Evolutionary conservation across 441 rosid genomes (phyloP), one percentile per base, ranked within the genome.

Genomic region (Arabidopsis hybrid): DNA sequence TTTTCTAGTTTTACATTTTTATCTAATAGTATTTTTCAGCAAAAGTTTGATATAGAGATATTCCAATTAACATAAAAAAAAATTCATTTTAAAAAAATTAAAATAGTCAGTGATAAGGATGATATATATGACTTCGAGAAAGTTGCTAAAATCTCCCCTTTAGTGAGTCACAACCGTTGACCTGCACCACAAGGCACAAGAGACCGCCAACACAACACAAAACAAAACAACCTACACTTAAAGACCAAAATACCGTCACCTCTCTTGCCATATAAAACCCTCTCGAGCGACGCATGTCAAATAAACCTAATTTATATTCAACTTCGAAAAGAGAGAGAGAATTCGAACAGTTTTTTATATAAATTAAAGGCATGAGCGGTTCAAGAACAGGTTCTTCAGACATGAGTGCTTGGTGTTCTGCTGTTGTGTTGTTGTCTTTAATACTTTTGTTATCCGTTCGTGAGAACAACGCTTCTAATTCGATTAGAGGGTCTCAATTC

Each of bases 401-500:
- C 46, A 77, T 83, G 10, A 86, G 84, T 3, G 85, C 93, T 1
- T 85, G 92, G 91, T 91, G 87, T 87, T 88, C 86, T 39, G 91
- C 93, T 9, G 36, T 87, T 12, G 63, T 81, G 40, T 51, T 94
- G 10, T 60, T 91, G 52, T 83, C 86, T 5, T 74, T 94, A 2
- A 88, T 91, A 56, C 60, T 94, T 42, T 18, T 91, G 75, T 79
- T 82, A 16, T 88, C 96, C 1, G 69, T 83, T 6, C 79, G 85
- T 36, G 90, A 79, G 69, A 79, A 51, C 67, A 68, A 67, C 0
- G 70, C 72, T 2, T 85, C 78, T 14, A 76, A 77, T n/a, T 43
- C 82, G 0, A 60, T 80, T 2, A 82, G 79, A 77, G 93, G 89
- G 10, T 78, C 60, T 73, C 88, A 60, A 49, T 61, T 86, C 47